Evolutionary conservation across 768 basidiomycete genomes (phyloP), one percentile per base, ranked within the genome.

Genomic region (Leccinum disarticulatum): DNA sequence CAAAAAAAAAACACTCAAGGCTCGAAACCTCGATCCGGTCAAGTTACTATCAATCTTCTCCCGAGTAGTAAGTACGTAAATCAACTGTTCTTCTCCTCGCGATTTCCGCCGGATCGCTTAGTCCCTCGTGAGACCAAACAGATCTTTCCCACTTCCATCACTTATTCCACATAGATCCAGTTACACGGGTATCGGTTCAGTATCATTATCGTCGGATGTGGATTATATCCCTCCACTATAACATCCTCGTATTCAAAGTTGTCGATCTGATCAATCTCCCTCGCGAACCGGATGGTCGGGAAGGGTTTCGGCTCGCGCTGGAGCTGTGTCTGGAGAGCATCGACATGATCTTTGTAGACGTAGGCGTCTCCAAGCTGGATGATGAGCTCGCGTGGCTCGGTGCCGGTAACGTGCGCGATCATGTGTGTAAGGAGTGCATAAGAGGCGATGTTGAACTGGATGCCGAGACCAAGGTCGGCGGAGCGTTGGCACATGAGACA

Each of bases 391-490:
- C 90, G 87, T 1, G 97, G 84, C 33, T 87, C 85, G 4, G 92
- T 95, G 48, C 83, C 81, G 13, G 96, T 98, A 59, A 97, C 86
- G 27, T 85, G 87, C n/a, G 96, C 95, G 63, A 99, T 85, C 92
- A 99, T 95, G 75, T 98, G 95, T 0, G 95, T 97, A 56, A 99
- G 85, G 22, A 99, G 84, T 6, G 97, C 91, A 74, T 98, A 99
- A 0, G 97, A 98, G 13, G 96, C 97, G 74, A 99, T 98, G 75
- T 99, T 99, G 84, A 99, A 99, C 0, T 96, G 96, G 52, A 99
- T 92, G 3, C 96, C 96, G 41, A 99, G 91, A 1, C 96, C 96
- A 8, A 98, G 84, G 72, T 99, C 96, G 17, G 95, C 95, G 13
- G 96, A 98, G 51, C 97, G 91, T 70, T 98, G 96, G 78, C 88